Percentiles rank a stretch among this genome's conserved stretches.
phyloP scores from a whole-genome alignment of 441 rosid species.

The Erodium trifolium region DNA sequence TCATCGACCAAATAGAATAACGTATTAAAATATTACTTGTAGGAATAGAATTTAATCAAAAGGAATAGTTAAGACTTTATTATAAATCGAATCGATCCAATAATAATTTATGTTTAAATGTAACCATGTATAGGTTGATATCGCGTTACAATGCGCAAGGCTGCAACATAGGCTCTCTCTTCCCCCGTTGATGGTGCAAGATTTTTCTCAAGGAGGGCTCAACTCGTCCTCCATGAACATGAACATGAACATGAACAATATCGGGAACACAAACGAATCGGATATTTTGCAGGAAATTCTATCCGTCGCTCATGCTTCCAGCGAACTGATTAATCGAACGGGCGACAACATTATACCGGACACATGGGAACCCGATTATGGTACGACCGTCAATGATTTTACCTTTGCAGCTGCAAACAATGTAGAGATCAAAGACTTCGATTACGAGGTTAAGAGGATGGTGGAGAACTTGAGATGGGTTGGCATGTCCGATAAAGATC shows the following conservation, averaged over 20 bases:
- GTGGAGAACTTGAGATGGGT: constrained; percentile 86
- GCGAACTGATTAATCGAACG: constrained; percentile 23
- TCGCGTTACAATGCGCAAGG: constrained; percentile 74
- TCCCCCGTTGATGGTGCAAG: constrained; percentile 58
- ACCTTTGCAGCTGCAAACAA: constrained; percentile 21
- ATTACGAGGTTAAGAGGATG: constrained; percentile 37
- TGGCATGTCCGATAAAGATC: constrained; percentile 66
- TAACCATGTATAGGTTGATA: constrained; percentile 44
- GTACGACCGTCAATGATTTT: constrained; percentile 30
- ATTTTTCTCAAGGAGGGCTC: constrained; percentile 35
- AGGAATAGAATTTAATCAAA: no score
- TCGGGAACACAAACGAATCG: constrained; percentile 18
- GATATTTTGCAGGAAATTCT: constrained; percentile 43
- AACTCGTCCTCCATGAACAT: constrained; percentile 11
- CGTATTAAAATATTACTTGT: no score
- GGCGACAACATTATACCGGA: constrained; percentile 20
- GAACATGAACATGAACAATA: no score
- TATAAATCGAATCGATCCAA: neutral
- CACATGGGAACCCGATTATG: constrained; percentile 27
- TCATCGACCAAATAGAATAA: no score
- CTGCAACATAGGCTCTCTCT: constrained; percentile 55
- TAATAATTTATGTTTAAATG: neutral
- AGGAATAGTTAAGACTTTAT: no score
- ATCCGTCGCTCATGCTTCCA: no score
- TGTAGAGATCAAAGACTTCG: constrained; percentile 37